A percentile compares a stretch with the other conserved stretches of the same genome.
Evolutionary conservation across 192 early-diverging fungal species (phyloP).

Genomic region (Jimgerdemannia flammicorona): DNA sequence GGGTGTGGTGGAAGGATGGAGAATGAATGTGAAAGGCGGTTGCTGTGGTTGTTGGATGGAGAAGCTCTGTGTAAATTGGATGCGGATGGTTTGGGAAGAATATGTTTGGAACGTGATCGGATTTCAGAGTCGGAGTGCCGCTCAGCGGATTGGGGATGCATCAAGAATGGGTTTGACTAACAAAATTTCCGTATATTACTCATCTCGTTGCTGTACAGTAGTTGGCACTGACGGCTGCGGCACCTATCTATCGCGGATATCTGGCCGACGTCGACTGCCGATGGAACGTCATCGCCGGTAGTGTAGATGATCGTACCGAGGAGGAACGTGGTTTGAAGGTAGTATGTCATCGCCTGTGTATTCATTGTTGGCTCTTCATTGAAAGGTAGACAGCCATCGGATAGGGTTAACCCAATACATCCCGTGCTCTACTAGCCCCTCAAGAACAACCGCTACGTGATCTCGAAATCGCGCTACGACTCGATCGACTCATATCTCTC

Average conservation of each 20-base stretch:
- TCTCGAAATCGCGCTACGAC: conserved; percentile 95
- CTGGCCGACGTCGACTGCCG: conserved; percentile 94
- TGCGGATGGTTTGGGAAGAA: too few species aligned
- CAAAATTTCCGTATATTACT: neutral
- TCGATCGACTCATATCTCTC: conserved; percentile 90
- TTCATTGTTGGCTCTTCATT: conserved; percentile 5
- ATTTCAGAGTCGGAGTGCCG: neutral
- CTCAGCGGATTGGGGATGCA: too few species aligned
- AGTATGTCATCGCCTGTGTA: neutral
- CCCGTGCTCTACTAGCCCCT: conserved; percentile 48
- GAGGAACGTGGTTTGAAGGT: conserved; percentile 86
- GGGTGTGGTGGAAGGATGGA: conserved; percentile 4
- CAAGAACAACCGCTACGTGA: conserved; percentile 69
- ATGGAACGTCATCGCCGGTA: conserved; percentile 94
- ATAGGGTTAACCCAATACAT: neutral
- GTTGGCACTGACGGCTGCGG: conserved; percentile 87
- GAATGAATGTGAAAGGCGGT: neutral
- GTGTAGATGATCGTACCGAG: conserved; percentile 89
- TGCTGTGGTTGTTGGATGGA: neutral
- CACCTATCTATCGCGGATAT: conserved; percentile 93
- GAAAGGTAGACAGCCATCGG: neutral
- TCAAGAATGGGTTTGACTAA: neutral
- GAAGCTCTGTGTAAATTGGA: too few species aligned
- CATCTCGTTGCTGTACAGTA: conserved; percentile 11
- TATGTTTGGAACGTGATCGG: too few species aligned